Evolutionary conservation across 345 rosid species (phyloP).

Genomic region (Melaleuca alternifolia): DNA sequence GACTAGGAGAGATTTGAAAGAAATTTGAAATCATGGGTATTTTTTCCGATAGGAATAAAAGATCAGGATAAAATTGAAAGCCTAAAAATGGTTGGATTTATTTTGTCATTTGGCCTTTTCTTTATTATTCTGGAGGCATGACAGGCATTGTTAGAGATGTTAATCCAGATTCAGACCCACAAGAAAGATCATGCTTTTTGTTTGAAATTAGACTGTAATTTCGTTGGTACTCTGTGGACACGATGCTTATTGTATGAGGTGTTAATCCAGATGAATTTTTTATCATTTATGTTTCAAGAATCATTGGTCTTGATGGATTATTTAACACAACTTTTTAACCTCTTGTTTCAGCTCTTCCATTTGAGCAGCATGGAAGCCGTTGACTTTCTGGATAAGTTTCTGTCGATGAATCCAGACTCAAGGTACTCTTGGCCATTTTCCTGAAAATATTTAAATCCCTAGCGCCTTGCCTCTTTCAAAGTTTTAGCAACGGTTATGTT

Average conservation of each 20-base stretch:
- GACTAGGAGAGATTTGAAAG: background rate
- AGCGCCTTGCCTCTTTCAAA: background rate
- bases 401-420: constrained; percentile 74
- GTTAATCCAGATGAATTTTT: background rate
- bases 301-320: background rate
- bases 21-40: background rate
- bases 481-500: background rate
- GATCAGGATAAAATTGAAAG: background rate
- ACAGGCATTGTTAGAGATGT: background rate
- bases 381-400: constrained; percentile 69
- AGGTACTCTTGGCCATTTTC: constrained; percentile 38
- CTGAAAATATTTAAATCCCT: background rate
- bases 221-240: background rate
- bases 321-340: background rate
- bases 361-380: constrained; percentile 67
- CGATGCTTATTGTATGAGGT: background rate
- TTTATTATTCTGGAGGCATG: background rate
- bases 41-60: background rate
- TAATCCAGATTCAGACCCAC: background rate
- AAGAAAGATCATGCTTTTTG: background rate
- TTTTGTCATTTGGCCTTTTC: background rate
- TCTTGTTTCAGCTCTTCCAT: constrained; percentile 54
- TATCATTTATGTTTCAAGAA: background rate
- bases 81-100: background rate
- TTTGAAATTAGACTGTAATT: background rate